A percentile compares a stretch with the other conserved stretches of the same genome.
These are phyloP conservation scores for Neobulgaria alba DNA, from an alignment of 2,329 filamentous ascomycete genomes.

Conservation along the genomic window DNA sequence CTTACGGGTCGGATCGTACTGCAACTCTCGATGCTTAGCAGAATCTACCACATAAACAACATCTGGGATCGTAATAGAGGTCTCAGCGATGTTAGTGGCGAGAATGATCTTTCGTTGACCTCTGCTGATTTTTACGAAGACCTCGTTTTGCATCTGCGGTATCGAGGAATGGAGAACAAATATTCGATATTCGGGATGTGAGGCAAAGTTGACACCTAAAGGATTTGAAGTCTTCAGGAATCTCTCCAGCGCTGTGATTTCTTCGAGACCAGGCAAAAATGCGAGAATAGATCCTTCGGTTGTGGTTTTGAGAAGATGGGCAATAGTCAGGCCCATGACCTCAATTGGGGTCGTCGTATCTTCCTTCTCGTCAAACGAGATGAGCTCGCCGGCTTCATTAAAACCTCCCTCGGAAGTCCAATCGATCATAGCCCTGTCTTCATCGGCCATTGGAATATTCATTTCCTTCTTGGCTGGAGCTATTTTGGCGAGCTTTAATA, in stretches of 20 bases:
- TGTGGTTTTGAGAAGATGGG: constrained; percentile 70
- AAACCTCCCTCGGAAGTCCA: not conserved
- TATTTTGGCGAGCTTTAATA: not conserved
- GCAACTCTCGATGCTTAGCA: constrained; percentile 87
- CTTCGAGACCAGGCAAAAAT: constrained; percentile 82
- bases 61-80: constrained; percentile 95
- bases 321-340: constrained; percentile 75
- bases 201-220: constrained; percentile 29
- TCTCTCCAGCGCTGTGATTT: constrained; percentile 72
- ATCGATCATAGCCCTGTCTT: not conserved
- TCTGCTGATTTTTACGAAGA: constrained; percentile 64
- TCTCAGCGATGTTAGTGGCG: constrained; percentile 93
- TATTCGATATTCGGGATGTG: constrained; percentile 37
- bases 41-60: constrained; percentile 91
- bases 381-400: not conserved
- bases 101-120: constrained; percentile 87
- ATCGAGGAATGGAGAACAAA: constrained; percentile 85
- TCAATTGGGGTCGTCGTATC: constrained; percentile 60
- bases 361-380: not conserved
- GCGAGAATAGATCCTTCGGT: constrained; percentile 78
- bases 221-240: constrained; percentile 67
- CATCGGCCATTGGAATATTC: not conserved
- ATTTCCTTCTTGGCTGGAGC: not conserved
- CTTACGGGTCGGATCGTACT: constrained; percentile 78
- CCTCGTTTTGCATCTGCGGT: constrained; percentile 75